phyloP scores from a whole-genome alignment of 179 eudicot genomes.

The Patellifolia procumbens region DNA sequence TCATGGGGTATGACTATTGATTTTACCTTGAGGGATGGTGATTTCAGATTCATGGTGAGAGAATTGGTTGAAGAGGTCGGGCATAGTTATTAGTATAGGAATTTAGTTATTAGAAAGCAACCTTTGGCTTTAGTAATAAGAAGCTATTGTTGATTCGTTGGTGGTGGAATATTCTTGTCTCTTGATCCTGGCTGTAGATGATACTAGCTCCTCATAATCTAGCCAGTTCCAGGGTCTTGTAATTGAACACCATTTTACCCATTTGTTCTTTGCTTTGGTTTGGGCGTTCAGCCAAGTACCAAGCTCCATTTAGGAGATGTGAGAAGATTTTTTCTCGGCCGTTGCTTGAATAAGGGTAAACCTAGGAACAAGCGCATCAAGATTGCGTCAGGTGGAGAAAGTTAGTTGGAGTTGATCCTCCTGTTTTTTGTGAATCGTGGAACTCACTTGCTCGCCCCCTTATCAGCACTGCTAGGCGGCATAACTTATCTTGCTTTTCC shows the following conservation, averaged over 20 bases:
- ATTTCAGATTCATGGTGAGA: not conserved
- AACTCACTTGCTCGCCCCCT: not conserved
- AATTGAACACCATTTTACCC: not conserved
- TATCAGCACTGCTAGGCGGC: no score
- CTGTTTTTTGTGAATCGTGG: not conserved
- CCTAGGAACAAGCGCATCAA: not conserved
- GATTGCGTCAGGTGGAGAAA: not conserved
- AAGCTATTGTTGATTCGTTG: not conserved
- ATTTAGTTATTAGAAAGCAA: not conserved
- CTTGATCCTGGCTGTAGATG: not conserved
- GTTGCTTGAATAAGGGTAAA: not conserved
- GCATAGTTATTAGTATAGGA: not conserved
- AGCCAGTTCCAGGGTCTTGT: not conserved
- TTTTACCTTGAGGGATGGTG: not conserved
- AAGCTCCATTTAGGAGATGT: not conserved
- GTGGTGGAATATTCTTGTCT: not conserved
- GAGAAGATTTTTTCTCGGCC: not conserved
- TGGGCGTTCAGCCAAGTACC: not conserved
- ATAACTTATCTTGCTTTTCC: no score
- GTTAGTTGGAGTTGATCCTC: no score
- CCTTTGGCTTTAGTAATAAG: not conserved
- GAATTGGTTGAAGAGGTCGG: not conserved
- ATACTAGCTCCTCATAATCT: not conserved
- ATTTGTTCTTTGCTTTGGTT: not conserved
- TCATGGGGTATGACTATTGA: not conserved